Evolutionary conservation across 805 yeast species (phyloP).

Genomic region (Yamadazyma ubonensis): DNA sequence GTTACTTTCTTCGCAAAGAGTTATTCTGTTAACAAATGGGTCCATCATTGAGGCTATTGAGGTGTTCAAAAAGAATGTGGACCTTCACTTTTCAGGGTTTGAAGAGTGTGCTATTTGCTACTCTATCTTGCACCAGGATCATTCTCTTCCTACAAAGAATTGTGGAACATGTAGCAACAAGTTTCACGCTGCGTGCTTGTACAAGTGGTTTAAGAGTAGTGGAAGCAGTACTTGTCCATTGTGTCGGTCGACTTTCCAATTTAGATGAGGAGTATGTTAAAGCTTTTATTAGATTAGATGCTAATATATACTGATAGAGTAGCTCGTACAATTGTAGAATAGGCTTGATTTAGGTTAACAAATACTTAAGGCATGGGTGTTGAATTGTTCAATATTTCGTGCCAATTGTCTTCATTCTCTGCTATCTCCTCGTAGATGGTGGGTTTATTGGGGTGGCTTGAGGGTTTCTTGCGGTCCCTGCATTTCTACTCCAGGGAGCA

Average conservation of each 20-base stretch:
- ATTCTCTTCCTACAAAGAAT: conserved; percentile 81
- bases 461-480: neutral
- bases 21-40: conserved; percentile 72
- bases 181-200: conserved; percentile 93
- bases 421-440: no score
- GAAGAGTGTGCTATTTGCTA: conserved; percentile 98
- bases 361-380: no score
- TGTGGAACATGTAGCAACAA: conserved; percentile 91
- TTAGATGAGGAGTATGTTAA: conserved; percentile 23
- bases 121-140: conserved; percentile 85
- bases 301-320: no score
- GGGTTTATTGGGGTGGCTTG: neutral
- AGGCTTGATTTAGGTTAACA: no score
- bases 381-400: no score
- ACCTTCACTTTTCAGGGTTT: conserved; percentile 85
- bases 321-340: no score
- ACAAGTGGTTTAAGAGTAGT: conserved; percentile 96
- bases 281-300: neutral
- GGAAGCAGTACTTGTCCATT: conserved; percentile 92
- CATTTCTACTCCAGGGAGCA: conserved; percentile 2
- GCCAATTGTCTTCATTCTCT: no score
- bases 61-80: conserved; percentile 69
- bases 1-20: conserved; percentile 86
- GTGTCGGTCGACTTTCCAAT: conserved; percentile 70
- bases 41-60: conserved; percentile 67